Evolutionary conservation across 257 asterid genomes (phyloP).

Genomic region (Misopates orontium): DNA sequence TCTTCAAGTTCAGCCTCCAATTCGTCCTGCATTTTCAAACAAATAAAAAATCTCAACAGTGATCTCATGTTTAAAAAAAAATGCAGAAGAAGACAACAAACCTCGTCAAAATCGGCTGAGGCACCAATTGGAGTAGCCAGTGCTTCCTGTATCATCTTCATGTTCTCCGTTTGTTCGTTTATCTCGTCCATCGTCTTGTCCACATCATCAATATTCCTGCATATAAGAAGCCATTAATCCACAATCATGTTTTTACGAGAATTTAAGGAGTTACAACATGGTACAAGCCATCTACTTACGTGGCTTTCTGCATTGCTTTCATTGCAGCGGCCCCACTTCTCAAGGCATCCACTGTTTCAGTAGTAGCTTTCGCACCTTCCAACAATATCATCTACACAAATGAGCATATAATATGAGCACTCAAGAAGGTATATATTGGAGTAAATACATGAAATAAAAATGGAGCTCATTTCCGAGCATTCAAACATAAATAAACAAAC

Average conservation of each 20-base stretch:
- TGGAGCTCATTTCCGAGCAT: background rate
- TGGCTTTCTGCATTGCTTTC: constrained; percentile 75
- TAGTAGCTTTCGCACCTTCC: constrained; percentile 81
- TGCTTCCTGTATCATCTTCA: constrained; percentile 86
- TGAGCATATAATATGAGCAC: constrained; percentile 6
- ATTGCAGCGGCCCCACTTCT: constrained; percentile 74
- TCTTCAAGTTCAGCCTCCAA: constrained; percentile 83
- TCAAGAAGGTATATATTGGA: background rate
- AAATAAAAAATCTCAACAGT: background rate
- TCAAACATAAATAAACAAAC: constrained; percentile 29
- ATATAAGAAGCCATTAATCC: constrained; percentile 14
- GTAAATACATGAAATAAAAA: background rate
- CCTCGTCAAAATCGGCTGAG: constrained; percentile 77
- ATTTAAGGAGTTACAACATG: background rate
- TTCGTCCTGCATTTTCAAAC: constrained; percentile 56
- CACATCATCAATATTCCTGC: constrained; percentile 80
- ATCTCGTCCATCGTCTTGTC: constrained; percentile 96
- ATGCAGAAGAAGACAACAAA: constrained; percentile 2
- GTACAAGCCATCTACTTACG: constrained; percentile 44
- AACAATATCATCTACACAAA: constrained; percentile 59
- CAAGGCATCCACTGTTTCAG: constrained; percentile 69
- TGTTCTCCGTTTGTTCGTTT: constrained; percentile 84
- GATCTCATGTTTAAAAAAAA: too few species aligned
- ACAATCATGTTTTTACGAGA: background rate
- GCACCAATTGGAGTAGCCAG: constrained; percentile 73